Evolutionary conservation across 768 basidiomycete species (phyloP).

Genomic region (Amanita fuliginea): DNA sequence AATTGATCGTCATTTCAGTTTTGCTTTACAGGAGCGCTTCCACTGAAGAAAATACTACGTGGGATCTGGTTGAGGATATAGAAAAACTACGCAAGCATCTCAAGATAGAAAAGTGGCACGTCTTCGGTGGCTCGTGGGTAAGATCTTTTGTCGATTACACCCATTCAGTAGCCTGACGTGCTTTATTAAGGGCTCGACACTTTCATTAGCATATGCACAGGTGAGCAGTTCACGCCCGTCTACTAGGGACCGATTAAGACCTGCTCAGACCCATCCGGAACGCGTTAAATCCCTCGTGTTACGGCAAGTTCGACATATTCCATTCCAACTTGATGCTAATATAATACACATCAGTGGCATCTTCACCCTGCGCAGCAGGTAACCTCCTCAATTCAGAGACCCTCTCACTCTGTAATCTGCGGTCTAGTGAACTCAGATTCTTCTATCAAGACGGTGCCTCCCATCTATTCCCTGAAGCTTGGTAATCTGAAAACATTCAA

Average conservation of each 20-base stretch:
- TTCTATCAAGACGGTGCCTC: conserved; percentile 87
- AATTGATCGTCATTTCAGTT: neutral
- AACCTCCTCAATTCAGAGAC: neutral
- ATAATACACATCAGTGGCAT: conserved; percentile 49
- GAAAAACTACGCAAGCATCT: conserved; percentile 74
- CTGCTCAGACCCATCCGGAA: conserved; percentile 59
- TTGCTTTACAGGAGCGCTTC: conserved; percentile 44
- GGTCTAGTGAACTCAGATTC: conserved; percentile 64
- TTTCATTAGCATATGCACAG: conserved; percentile 80
- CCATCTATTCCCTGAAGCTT: conserved; percentile 81
- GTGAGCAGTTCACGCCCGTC: conserved; percentile 20
- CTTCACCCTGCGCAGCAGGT: conserved; percentile 79
- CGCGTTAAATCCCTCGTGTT: conserved; percentile 71
- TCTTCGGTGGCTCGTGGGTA: conserved; percentile 93
- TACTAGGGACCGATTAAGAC: neutral
- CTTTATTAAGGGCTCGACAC: conserved; percentile 61
- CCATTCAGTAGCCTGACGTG: neutral
- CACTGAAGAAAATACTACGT: conserved; percentile 84
- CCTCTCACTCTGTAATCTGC: neutral
- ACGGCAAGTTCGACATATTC: conserved; percentile 31
- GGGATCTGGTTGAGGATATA: conserved; percentile 86
- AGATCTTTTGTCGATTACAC: conserved; percentile 6
- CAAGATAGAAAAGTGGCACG: conserved; percentile 78
- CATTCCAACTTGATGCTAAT: neutral
- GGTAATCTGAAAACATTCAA: conserved; percentile 29